Percentiles rank a stretch among this genome's conserved stretches.
Evolutionary conservation across 495 filamentous ascomycete species (phyloP).

Genomic region (Xylaria acuta): DNA sequence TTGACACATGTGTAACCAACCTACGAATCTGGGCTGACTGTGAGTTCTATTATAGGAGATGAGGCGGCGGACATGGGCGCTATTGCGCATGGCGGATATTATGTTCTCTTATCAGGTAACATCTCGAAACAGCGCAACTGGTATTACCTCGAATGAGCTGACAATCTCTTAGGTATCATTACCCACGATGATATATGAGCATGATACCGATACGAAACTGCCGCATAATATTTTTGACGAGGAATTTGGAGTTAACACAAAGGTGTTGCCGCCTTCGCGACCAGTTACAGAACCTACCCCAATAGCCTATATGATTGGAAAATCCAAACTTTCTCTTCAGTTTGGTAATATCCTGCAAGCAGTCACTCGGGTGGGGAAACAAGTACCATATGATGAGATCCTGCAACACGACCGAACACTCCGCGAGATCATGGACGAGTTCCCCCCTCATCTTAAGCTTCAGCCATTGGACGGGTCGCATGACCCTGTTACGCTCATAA

Average conservation of each 20-base stretch:
- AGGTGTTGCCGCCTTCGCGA: constrained; percentile 75
- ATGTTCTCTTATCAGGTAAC: constrained; percentile 82
- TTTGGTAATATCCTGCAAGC: constrained; percentile 60
- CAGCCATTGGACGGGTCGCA: constrained; percentile 73
- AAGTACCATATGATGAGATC: constrained; percentile 77
- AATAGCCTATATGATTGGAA: constrained; percentile 85
- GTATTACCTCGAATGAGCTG: constrained; percentile 40
- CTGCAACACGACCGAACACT: constrained; percentile 76
- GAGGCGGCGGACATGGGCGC: constrained; percentile 85
- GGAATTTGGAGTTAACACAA: constrained; percentile 82
- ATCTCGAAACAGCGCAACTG: too few relatives aligned
- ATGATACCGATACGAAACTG: constrained; percentile 84
- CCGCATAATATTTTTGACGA: constrained; percentile 94
- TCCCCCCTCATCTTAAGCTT: constrained; percentile 74
- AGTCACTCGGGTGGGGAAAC: constrained; percentile 55
- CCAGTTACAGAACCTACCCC: constrained; percentile 81
- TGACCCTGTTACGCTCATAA: constrained; percentile 78
- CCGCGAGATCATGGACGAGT: constrained; percentile 66
- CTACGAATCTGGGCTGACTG: constrained; percentile 6
- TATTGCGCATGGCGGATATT: constrained; percentile 80
- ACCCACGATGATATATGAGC: constrained; percentile 83
- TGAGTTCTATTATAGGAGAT: constrained; percentile 66
- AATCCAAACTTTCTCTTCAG: constrained; percentile 68
- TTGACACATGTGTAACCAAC: neutral
- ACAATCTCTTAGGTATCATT: constrained; percentile 60